Conservation (phyloP, 192 early-diverging fungal species). For the Diversispora eburnea region DNA sequence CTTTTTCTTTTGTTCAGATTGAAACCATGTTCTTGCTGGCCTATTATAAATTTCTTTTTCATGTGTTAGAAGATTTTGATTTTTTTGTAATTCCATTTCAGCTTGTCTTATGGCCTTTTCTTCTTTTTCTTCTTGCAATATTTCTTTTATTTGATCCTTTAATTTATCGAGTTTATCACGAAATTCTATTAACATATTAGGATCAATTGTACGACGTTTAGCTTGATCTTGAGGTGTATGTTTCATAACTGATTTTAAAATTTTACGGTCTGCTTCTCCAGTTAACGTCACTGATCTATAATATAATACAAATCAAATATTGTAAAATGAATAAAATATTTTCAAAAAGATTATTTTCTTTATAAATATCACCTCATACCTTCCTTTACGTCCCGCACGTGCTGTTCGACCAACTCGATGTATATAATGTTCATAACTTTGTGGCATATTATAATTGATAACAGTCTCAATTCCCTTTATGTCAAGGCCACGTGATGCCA, state of each 20-base stretch:
- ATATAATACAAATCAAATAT: slow-evolving; percentile 3
- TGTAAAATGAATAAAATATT: not conserved
- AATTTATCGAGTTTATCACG: slow-evolving; percentile 65
- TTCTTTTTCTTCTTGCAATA: slow-evolving; percentile 70
- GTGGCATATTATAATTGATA: slow-evolving; percentile 99
- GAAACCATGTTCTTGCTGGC: slow-evolving; percentile 95
- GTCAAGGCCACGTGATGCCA: slow-evolving; percentile 95
- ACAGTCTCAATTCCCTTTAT: slow-evolving; percentile 95
- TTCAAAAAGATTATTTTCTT: not conserved
- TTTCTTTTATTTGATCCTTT: slow-evolving; percentile 60
- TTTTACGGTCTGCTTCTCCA: slow-evolving; percentile 87
- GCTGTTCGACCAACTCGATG: slow-evolving; percentile 97
- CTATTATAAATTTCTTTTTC: slow-evolving; percentile 83
- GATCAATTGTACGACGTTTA: slow-evolving; percentile 85
- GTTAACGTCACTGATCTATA: slow-evolving; percentile 80
- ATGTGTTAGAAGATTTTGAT: slow-evolving; percentile 79
- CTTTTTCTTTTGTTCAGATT: slow-evolving; percentile 71
- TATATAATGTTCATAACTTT: slow-evolving; percentile 85
- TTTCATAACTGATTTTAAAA: slow-evolving; percentile 92
- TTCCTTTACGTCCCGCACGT: slow-evolving; percentile 80
- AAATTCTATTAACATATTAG: slow-evolving; percentile 74
- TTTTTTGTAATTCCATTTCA: slow-evolving; percentile 90
- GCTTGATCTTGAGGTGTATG: slow-evolving; percentile 71
- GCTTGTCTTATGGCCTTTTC: slow-evolving; percentile 77
- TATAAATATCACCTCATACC: slow-evolving; percentile 28